Conservation (phyloP, 129 eudicot genomes). For the Artemisia annua region DNA sequence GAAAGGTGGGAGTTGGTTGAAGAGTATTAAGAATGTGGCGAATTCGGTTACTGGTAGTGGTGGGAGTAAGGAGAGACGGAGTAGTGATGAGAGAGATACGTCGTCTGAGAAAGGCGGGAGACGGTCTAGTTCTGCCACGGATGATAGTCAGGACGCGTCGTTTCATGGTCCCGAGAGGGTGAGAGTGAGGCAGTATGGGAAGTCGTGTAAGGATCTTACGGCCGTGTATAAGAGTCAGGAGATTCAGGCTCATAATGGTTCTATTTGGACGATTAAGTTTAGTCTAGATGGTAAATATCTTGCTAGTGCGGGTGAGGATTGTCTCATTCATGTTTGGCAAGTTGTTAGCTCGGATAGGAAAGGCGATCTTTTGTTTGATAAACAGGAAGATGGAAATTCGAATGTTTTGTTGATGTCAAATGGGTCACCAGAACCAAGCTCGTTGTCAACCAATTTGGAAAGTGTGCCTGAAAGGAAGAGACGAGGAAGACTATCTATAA, state of each 20-base stretch:
- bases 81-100: slow-evolving; percentile 93
- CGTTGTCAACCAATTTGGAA: slow-evolving; percentile 59
- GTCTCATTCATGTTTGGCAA: slow-evolving; percentile 88
- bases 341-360: slow-evolving; percentile 80
- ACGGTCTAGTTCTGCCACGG: slow-evolving; percentile 94
- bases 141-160: slow-evolving; percentile 90
- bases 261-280: slow-evolving; percentile 89
- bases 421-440: slow-evolving; percentile 80
- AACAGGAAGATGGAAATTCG: slow-evolving; percentile 83
- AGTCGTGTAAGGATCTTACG: slow-evolving; percentile 77
- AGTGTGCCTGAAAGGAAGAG: slow-evolving; percentile 65
- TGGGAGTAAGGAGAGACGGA: slow-evolving; percentile 75
- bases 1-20: slow-evolving; percentile 72
- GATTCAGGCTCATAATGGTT: slow-evolving; percentile 88
- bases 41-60: slow-evolving; percentile 58
- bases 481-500: slow-evolving; percentile 86
- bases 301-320: slow-evolving; percentile 98
- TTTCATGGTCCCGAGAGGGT: slow-evolving; percentile 92
- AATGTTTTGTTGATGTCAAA: slow-evolving; percentile 60
- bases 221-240: slow-evolving; percentile 83
- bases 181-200: slow-evolving; percentile 81
- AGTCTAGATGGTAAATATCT: slow-evolving; percentile 92
- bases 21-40: slow-evolving; percentile 78
- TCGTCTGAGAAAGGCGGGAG: slow-evolving; percentile 95
- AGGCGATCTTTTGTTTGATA: slow-evolving; percentile 87